Conservation (phyloP, 352 stramenopile species). For the Pythium pyrilobum region DNA sequence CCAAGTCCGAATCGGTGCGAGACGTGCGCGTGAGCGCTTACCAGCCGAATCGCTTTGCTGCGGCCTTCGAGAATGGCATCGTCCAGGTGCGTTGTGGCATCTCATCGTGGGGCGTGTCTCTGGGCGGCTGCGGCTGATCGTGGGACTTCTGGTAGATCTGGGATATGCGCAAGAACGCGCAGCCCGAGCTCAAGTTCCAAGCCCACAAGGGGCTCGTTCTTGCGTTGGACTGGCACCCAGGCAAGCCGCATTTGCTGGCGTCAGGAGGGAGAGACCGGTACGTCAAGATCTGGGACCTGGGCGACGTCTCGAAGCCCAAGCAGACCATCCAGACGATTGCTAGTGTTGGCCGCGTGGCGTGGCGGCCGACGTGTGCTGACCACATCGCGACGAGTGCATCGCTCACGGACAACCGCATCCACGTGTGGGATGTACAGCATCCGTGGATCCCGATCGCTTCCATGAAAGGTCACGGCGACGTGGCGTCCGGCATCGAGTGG, state of each 20-base stretch:
- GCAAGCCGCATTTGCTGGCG: slow-evolving; percentile 57
- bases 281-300: slow-evolving; percentile 83
- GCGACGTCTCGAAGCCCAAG: slow-evolving; percentile 61
- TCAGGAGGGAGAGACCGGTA: slow-evolving; percentile 81
- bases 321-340: slow-evolving; percentile 87
- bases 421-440: slow-evolving; percentile 81
- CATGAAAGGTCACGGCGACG: slow-evolving; percentile 81
- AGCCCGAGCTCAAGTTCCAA: slow-evolving; percentile 82
- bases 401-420: slow-evolving; percentile 84
- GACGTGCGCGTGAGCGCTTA: slow-evolving; percentile 76
- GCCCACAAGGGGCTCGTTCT: slow-evolving; percentile 83
- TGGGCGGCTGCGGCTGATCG: background rate
- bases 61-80: slow-evolving; percentile 83
- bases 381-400: slow-evolving; percentile 84
- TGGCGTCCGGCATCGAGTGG: slow-evolving; percentile 81
- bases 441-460: slow-evolving; percentile 82
- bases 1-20: slow-evolving; percentile 82
- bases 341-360: slow-evolving; percentile 75
- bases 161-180: slow-evolving; percentile 79
- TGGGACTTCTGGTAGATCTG: slow-evolving; percentile 39
- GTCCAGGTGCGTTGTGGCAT: slow-evolving; percentile 36
- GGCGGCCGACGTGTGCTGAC: slow-evolving; percentile 68
- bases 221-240: slow-evolving; percentile 79
- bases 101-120: background rate
- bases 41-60: slow-evolving; percentile 72